phyloP scores from a whole-genome alignment of 1,139 yeast species.

The Taphrina betulina region DNA sequence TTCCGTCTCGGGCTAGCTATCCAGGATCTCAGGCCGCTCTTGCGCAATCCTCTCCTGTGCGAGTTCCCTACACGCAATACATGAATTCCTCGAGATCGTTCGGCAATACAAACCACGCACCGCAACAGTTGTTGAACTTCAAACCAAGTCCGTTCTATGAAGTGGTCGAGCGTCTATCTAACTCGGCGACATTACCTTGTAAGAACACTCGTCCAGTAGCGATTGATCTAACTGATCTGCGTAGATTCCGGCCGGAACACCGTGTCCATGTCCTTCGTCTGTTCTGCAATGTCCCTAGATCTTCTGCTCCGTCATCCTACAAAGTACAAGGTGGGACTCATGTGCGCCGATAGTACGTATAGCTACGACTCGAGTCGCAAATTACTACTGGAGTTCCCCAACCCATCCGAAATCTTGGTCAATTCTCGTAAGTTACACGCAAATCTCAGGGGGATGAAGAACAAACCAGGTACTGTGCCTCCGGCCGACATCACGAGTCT shows the following conservation, averaged over 20 bases:
- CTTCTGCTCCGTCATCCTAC: background rate
- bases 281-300: background rate
- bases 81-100: no score
- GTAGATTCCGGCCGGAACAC: slow-evolving; percentile 18
- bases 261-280: slow-evolving; percentile 21
- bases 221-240: background rate
- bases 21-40: no score
- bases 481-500: slow-evolving; percentile 46
- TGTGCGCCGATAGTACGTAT: slow-evolving; percentile 19
- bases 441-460: slow-evolving; percentile 46
- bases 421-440: slow-evolving; percentile 40
- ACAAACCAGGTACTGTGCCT: slow-evolving; percentile 46
- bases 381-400: slow-evolving; percentile 41
- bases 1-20: no score
- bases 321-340: slow-evolving; percentile 7
- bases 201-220: background rate
- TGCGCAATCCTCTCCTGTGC: no score
- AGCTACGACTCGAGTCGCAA: slow-evolving; percentile 22
- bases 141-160: slow-evolving; percentile 43
- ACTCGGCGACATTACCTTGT: slow-evolving; percentile 18
- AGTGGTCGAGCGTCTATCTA: slow-evolving; percentile 38
- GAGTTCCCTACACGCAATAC: no score
- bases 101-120: no score
- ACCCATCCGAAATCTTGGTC: slow-evolving; percentile 39
- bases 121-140: slow-evolving; percentile 36